Evolutionary conservation across 352 stramenopile genomes (phyloP), one percentile per base, ranked within the genome.

Genomic region (Phytophthora foliorum): DNA sequence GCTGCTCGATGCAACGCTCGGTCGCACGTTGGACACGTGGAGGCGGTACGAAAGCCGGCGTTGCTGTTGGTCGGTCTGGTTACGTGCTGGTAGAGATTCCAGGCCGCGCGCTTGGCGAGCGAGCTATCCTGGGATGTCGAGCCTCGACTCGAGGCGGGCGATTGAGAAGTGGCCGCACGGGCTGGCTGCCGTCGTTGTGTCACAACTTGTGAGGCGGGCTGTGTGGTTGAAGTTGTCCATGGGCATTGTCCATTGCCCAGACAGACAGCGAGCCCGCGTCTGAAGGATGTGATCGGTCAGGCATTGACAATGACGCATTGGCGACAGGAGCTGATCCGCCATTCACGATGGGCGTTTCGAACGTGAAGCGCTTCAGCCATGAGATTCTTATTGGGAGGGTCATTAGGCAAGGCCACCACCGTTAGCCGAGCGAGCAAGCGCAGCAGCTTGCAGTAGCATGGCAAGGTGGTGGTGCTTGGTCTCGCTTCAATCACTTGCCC

Each of bases 1-100:
- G 32, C 63, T 66, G 55, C 42, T 42, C 44, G 51, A 68, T 72
- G 27, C 57, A 72, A 72, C 57, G 34, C 56, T 59, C 29, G 27
- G 4, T 38, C 25, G 9, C 41, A 63, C 49, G 57, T 62, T 60
- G 49, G 53, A 67, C 50, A 54, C 44, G 39, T 48, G 21, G 21
- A 38, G 17, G 10, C n/a, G 25, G 14, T 19, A 21, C 19, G 34
- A 41, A n/a, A 41, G 34, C 4, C 34, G 13, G n/a, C 16, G 34
- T 22, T 10, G 16, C 6, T 21, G 38, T 16, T n/a, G 6, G 17
- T 24, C 13, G 39, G 39, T 45, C 39, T 45, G 39, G 39, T 45
- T 45, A 45, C 39, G 8, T 22, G 39, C n/a, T 45, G 39, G 34
- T n/a, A 19, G 4, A n/a, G 36, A 42, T 8, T 42, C 4, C 17